Conservation (phyloP, 176 grass and related monocot genomes). For the Triticum dicoccoides region DNA sequence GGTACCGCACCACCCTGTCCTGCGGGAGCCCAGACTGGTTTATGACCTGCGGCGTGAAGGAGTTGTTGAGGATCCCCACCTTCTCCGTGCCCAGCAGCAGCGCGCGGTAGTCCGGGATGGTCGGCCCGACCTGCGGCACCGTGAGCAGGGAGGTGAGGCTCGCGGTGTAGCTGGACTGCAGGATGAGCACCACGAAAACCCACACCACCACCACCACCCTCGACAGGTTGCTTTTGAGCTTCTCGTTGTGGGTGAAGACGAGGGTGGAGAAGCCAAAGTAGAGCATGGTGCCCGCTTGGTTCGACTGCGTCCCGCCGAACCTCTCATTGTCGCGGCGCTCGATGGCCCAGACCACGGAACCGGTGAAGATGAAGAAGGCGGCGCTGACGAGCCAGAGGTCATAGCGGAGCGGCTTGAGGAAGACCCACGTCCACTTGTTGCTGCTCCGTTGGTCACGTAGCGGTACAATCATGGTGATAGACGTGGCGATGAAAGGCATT, state of each 20-base stretch:
- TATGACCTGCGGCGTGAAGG: conserved; percentile 39
- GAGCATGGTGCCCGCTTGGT: conserved; percentile 52
- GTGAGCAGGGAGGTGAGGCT: conserved; percentile 81
- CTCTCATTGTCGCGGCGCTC: conserved; percentile 62
- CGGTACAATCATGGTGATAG: conserved; percentile 64
- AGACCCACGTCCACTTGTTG: conserved; percentile 49
- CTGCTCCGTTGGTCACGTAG: conserved; percentile 24
- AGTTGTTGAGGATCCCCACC: conserved; percentile 63
- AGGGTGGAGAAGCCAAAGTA: conserved; percentile 68
- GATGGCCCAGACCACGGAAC: conserved; percentile 59
- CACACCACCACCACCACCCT: conserved; percentile 55
- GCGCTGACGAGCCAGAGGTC: conserved; percentile 53
- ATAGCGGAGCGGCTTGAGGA: conserved; percentile 55
- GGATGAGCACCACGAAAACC: conserved; percentile 74
- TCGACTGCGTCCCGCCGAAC: conserved; percentile 29
- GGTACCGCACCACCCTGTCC: conserved; percentile 32
- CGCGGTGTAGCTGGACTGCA: conserved; percentile 79
- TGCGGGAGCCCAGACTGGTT: conserved; percentile 19
- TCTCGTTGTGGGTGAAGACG: conserved; percentile 59
- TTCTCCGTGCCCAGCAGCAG: conserved; percentile 18
- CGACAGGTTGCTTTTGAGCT: conserved; percentile 54
- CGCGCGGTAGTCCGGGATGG: conserved; percentile 25
- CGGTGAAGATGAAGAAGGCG: conserved; percentile 58
- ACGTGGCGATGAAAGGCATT: conserved; percentile 45
- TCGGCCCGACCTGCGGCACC: conserved; percentile 46